phyloP scores from a whole-genome alignment of 371 early-diverging fungal genomes.

The Mortierella sp. region DNA sequence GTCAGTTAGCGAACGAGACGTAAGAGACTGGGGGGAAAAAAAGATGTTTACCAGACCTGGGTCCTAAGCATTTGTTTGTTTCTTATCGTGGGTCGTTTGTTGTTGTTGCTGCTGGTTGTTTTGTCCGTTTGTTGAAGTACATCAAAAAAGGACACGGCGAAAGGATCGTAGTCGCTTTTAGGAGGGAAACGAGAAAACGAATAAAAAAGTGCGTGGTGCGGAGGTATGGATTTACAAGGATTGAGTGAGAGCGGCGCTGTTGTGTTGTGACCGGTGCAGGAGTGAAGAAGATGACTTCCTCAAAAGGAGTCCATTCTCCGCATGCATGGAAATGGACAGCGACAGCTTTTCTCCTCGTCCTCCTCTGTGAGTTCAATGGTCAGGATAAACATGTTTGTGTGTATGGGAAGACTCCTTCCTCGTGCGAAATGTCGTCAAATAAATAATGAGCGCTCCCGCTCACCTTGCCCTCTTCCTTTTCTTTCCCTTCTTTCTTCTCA shows the following conservation, averaged over 20 bases:
- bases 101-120: neutral
- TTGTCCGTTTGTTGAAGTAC: neutral
- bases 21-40: neutral
- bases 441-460: neutral
- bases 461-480: neutral
- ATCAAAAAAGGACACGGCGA: neutral
- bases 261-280: neutral
- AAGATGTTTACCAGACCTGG: neutral
- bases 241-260: too few species aligned
- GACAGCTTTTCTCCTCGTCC: neutral
- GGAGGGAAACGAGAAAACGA: neutral
- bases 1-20: neutral
- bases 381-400: too few species aligned
- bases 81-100: neutral
- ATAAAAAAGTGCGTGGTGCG: neutral
- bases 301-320: conserved; percentile 18
- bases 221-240: neutral
- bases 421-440: neutral
- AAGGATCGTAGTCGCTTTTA: neutral
- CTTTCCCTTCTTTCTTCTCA: neutral
- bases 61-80: neutral
- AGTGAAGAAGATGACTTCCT: conserved; percentile 9
- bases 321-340: neutral
- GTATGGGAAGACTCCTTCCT: neutral
- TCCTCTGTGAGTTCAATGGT: too few species aligned